Percentiles rank a stretch among this genome's conserved stretches.
Evolutionary conservation across 306 rosid genomes (phyloP).

Genomic region (Sesbania bispinosa): DNA sequence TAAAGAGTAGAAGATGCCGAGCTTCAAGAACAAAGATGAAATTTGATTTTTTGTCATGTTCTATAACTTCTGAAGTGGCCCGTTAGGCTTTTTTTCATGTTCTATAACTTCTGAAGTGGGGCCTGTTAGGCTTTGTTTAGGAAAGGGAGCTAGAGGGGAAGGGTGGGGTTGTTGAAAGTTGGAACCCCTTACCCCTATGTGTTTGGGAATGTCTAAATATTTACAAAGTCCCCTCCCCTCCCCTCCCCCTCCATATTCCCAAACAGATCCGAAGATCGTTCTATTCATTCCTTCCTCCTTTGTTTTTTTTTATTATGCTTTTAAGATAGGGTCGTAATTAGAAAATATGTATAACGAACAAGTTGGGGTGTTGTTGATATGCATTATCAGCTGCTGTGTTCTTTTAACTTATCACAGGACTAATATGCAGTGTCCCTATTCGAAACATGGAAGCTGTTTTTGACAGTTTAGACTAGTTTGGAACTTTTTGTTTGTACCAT

Average conservation of each 20-base stretch:
- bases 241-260: too few species aligned
- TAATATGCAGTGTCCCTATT: neutral
- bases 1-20: constrained; percentile 62
- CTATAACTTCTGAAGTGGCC: neutral
- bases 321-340: neutral
- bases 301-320: neutral
- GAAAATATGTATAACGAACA: neutral
- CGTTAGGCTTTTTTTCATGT: neutral
- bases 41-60: neutral
- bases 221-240: too few species aligned
- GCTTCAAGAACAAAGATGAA: constrained; percentile 78
- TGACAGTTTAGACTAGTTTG: neutral
- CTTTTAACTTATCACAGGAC: neutral
- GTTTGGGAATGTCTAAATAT: too few species aligned
- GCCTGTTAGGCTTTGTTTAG: too few species aligned
- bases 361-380: neutral
- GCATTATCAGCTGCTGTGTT: neutral
- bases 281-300: neutral
- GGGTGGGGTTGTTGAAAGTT: too few species aligned
- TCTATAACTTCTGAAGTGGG: too few species aligned
- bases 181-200: too few species aligned
- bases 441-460: neutral
- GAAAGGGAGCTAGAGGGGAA: too few species aligned
- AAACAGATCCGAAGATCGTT: too few species aligned
- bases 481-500: too few species aligned